Base-by-base conservation (phyloP, 768 basidiomycete species). In the Gloeophyllum trabeum region DNA sequence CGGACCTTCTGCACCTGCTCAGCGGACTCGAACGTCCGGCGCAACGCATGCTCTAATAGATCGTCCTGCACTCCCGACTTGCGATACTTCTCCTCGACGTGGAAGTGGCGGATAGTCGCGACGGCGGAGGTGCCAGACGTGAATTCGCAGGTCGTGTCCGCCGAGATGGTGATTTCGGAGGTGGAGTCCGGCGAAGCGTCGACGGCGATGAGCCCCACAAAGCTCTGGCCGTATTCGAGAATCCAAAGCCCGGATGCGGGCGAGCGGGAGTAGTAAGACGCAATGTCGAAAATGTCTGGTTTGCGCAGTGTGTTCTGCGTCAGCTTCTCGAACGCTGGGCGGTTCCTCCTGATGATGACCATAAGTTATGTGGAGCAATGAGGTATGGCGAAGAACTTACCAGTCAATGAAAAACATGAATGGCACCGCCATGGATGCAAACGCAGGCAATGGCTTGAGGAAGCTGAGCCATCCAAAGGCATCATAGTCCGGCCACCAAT, bases 21-120 rank as follows among this genome's bases (percentile, higher is more conserved):
- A 41, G 67, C 58, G 6, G 59, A 51, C 10, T 62, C 54, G 54
- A 89, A 86, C n/a, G 76, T 72, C 42, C 71, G 66, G 24, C 63
- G 55, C 20, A 78, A 54, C 0, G 79, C 81, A 52, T 75, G 66
- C n/a, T 63, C 53, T 5, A 89, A 61, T 22, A 89, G 55, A 53
- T 88, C 85, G 14, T 73, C 61, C 53, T 87, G 81, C 34, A 83
- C 65, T 10, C 64, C 64, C 19, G 71, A 60, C 5, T 50, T 49
- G 39, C 81, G 73, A 51, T 75, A 88, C 13, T 61, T 63, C 48
- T 79, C 79, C 30, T 84, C 79, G 20, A 83, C 71, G 50, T 74
- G 79, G 58, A 87, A 79, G 55, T 89, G 86, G 23, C 83, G 78
- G 49, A 89, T 76, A 14, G 66, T 61, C 7, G 79, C 86, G n/a